Conservation (phyloP, 2,329 filamentous ascomycete species). For the Diaporthe humulicola region DNA sequence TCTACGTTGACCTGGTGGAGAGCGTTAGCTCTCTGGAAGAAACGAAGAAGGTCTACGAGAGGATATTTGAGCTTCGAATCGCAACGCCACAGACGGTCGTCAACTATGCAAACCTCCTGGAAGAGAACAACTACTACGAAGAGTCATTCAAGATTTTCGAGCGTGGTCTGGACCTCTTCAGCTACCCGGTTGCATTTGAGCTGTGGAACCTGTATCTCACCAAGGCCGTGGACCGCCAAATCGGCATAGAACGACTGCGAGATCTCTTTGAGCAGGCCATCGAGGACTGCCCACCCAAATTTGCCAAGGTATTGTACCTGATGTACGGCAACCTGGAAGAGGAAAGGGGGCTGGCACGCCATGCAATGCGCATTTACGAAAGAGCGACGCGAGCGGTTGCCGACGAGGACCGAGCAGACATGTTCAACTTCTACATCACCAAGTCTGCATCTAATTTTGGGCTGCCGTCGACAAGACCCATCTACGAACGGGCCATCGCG, state of each 20-base stretch:
- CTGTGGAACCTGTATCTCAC: slow-evolving; percentile 98
- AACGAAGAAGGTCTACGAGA: slow-evolving; percentile 93
- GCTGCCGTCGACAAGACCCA: slow-evolving; percentile 91
- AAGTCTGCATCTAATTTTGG: slow-evolving; percentile 99
- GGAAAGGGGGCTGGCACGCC: slow-evolving; percentile 91
- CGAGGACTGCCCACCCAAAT: slow-evolving; percentile 93
- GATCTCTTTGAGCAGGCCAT: slow-evolving; percentile 98
- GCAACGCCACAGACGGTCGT: slow-evolving; percentile 98
- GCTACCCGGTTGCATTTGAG: slow-evolving; percentile 97
- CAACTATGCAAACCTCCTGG: slow-evolving; percentile 96
- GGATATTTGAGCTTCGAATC: slow-evolving; percentile 97
- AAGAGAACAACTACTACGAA: slow-evolving; percentile 95
- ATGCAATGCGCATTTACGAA: slow-evolving; percentile 99
- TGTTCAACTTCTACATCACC: slow-evolving; percentile 99
- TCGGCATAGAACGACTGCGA: slow-evolving; percentile 91
- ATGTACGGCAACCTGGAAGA: slow-evolving; percentile 99
- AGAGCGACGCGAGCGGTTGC: slow-evolving; percentile 93
- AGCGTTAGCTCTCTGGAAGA: slow-evolving; percentile 92
- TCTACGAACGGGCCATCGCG: slow-evolving; percentile 96
- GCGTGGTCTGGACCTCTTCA: slow-evolving; percentile 96
- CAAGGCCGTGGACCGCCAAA: slow-evolving; percentile 96
- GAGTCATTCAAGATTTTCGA: slow-evolving; percentile 99
- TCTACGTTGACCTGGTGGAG: slow-evolving; percentile 98
- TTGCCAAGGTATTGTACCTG: slow-evolving; percentile 94
- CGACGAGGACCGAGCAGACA: slow-evolving; percentile 93